Evolutionary conservation across 2,329 filamentous ascomycete species (phyloP).

Genomic region (Trichoderma cornu-damae): DNA sequence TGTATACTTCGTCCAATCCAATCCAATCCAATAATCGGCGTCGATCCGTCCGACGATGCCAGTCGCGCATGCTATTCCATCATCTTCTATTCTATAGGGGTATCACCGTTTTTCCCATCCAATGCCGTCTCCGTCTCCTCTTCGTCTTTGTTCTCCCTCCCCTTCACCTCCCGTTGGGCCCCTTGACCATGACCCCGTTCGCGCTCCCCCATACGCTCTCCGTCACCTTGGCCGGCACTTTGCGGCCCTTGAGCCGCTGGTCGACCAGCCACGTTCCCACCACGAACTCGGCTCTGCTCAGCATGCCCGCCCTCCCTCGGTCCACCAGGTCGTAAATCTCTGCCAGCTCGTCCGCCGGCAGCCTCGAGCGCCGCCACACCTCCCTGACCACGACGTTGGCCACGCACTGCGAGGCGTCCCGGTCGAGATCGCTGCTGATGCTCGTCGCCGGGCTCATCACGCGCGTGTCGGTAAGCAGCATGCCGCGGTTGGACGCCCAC

Average conservation of each 20-base stretch:
- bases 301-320: slow-evolving; percentile 45
- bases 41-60: neutral
- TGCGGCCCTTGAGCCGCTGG: slow-evolving; percentile 71
- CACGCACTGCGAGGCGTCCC: slow-evolving; percentile 47
- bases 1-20: neutral
- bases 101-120: neutral
- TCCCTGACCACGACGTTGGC: slow-evolving; percentile 65
- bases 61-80: neutral
- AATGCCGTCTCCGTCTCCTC: too few relatives aligned
- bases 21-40: neutral
- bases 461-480: slow-evolving; percentile 36
- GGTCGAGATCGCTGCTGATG: slow-evolving; percentile 20
- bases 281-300: slow-evolving; percentile 69
- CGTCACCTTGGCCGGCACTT: slow-evolving; percentile 65
- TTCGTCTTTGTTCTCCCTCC: neutral
- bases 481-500: slow-evolving; percentile 74
- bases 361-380: slow-evolving; percentile 66
- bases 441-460: slow-evolving; percentile 20
- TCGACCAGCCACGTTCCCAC: slow-evolving; percentile 81
- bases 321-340: slow-evolving; percentile 77
- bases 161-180: slow-evolving; percentile 29
- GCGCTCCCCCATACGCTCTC: slow-evolving; percentile 74
- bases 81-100: neutral
- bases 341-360: slow-evolving; percentile 62
- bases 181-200: slow-evolving; percentile 40